Base-by-base conservation (phyloP, 768 basidiomycete species). In the Lactarius sanguifluus region DNA sequence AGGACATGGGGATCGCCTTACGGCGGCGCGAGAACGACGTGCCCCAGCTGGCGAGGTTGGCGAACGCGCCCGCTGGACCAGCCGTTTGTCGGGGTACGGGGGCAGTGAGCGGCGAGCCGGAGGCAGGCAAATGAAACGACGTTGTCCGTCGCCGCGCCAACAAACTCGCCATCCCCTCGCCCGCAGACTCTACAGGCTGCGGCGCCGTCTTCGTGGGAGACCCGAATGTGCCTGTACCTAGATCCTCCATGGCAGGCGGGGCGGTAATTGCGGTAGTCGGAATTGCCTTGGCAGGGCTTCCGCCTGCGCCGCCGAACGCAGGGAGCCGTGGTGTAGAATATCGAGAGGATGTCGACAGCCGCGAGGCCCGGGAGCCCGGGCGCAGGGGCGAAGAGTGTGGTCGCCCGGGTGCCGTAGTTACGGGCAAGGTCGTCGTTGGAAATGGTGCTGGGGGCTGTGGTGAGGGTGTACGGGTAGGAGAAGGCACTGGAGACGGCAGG, bases 301-400 rank as follows among this genome's bases (percentile, higher is more conserved):
- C 90, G 4, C 89, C 81, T 2, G 80, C 79, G 50, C 76, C 80
- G 57, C 84, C 87, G 61, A 91, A 77, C 1, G 81, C 79, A 16
- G 90, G 88, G 34, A 87, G 79, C 41, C 88, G 85, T 36, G 81
- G 83, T 0, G 82, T 79, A 8, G 90, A 91, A 73, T 91, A 87
- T 62, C 79, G 82, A 10, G 91, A 92, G 1, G 88, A 83, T 6
- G 84, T 81, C 2, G 90, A 91, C 25, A 86, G 74, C 20, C 88
- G 82, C 2, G 90, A 91, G 6, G 88, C 85, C 50, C 90, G 83
- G 6, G 91, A 92, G 7, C 82, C 87, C 41, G 91, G 88, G 9
- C 91, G 85, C 57, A 89, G 75, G 0, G 90, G 89, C 1, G 70
- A 71, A 9, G 70, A 58, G 32, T 61, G 61, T 30, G 50, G 57